Evolutionary conservation across 2,329 filamentous ascomycete species (phyloP), one percentile per base, ranked within the genome.

Genomic region (Cercospora beticola): DNA sequence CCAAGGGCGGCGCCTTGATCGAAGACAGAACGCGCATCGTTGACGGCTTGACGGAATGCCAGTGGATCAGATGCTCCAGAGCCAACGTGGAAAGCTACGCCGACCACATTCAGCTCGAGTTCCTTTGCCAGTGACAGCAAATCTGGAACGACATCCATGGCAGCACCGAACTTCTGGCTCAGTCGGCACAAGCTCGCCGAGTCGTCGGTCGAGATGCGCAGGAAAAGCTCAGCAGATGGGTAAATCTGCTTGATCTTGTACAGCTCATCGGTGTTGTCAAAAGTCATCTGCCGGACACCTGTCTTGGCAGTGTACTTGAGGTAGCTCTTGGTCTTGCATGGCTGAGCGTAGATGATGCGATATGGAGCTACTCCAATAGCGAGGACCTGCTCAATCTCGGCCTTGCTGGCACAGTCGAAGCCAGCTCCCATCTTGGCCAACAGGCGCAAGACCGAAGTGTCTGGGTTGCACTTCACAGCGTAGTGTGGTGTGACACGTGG

Each of bases 281-380:
- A 98, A 2, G 95, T 99, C 94, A 99, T 98, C 86, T 97, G 92
- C 84, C 92, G 94, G 79, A 99, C 95, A 74, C 91, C 91, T 74
- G 90, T 86, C 78, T 89, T 87, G 77, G 91, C 89, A 72, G 96
- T 95, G 78, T 94, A 97, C 78, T 94, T 93, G 71, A 99, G 87
- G 81, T 97, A 98, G 59, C 94, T 97, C 84, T 95, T 97, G 77
- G 95, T 99, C 89, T 99, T 99, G 91, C 95, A 98, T 66, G 95
- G 95, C 84, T 99, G 95, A 61, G 95, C 95, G 79, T 98, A 99
- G 83, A 99, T 97, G 85, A 99, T 96, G 80, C 94, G 93, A 73
- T 89, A 88, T 12, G 95, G 92, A 78, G 92, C 90, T 74, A 97
- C 87, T 75, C 93, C 94, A 80, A 94, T 87, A 77, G 87, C 86